Evolutionary conservation across 2,329 filamentous ascomycete genomes (phyloP), one percentile per base, ranked within the genome.

Genomic region (Aspergillus pseudoglaucus): DNA sequence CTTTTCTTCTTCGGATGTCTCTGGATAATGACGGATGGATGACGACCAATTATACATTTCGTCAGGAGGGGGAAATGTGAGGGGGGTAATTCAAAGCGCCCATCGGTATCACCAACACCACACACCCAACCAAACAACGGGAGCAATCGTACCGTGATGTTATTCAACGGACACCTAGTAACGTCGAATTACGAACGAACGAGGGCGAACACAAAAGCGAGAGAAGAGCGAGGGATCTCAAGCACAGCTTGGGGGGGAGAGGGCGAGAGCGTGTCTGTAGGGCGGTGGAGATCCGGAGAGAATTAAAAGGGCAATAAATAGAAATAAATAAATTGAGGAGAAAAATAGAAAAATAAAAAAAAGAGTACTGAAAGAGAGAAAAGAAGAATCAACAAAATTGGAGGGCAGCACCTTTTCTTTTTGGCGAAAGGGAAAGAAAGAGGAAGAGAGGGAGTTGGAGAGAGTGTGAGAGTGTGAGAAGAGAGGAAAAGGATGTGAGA

Each of bases 381-480:
- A 59, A 60, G 62, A 62, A 56, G 52, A 50, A 55, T 47, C 42
- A 50, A 39, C 10, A 39, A 14, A 20, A 20, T 44, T 44, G 50
- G 54, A 47, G 47, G 49, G 42, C 51, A 52, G 54, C 57, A 56
- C 56, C 52, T 56, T 56, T 56, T 56, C 48, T 54, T 37, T 37
- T 37, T 37, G 17, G 25, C 10, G 20, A 47, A 44, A 52, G 53
- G 50, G 46, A 47, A 49, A 14, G 14, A 23, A 22, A 22, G 39
- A 41, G 18, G 12, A 42, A 22, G 39, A 18, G 25, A n/a, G 20
- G 48, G 46, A 52, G 53, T 52, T 50, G 47, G 51, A 14, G 14
- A 23, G 18, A 18, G 23, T n/a, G 10, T 14, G 42, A 44, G 18
- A 18, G 23, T n/a, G 10, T n/a, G 10, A 20, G 42, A 44, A 20